Conservation (phyloP, 23 red algal species). For the Gracilaria caudata region DNA sequence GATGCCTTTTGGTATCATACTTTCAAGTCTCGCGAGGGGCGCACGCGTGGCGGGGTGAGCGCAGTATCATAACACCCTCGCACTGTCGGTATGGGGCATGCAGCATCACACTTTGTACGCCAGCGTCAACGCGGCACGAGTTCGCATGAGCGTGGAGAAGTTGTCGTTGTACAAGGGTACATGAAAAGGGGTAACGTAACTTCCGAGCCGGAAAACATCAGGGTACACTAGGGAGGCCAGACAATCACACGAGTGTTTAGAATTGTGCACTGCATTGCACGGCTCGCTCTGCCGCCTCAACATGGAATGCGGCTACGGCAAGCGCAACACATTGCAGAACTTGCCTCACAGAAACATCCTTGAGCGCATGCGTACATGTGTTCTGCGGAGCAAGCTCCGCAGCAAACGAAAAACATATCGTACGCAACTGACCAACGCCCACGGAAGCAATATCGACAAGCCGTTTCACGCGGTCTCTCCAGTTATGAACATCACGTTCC, state of each 20-base stretch:
- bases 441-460: slow-evolving; percentile 32
- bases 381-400: slow-evolving; percentile 26
- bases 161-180: background rate
- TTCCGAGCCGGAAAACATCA: background rate
- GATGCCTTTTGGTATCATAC: background rate
- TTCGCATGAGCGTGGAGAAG: background rate
- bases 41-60: background rate
- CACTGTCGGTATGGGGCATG: background rate
- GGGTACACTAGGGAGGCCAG: background rate
- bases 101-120: background rate
- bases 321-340: slow-evolving; percentile 54
- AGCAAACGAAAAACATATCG: slow-evolving; percentile 41
- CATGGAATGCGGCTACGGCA: slow-evolving; percentile 46
- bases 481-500: slow-evolving; percentile 17
- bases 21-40: background rate
- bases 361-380: background rate
- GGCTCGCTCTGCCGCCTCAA: slow-evolving; percentile 30
- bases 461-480: slow-evolving; percentile 38
- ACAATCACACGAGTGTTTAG: background rate
- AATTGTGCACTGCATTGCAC: background rate
- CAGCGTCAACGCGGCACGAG: background rate
- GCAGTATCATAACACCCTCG: background rate
- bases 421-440: slow-evolving; percentile 34
- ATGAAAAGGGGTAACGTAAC: background rate
- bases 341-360: slow-evolving; percentile 38